Conservation (phyloP, 1,284 basidiomycete species). For the Malassezia equina region DNA sequence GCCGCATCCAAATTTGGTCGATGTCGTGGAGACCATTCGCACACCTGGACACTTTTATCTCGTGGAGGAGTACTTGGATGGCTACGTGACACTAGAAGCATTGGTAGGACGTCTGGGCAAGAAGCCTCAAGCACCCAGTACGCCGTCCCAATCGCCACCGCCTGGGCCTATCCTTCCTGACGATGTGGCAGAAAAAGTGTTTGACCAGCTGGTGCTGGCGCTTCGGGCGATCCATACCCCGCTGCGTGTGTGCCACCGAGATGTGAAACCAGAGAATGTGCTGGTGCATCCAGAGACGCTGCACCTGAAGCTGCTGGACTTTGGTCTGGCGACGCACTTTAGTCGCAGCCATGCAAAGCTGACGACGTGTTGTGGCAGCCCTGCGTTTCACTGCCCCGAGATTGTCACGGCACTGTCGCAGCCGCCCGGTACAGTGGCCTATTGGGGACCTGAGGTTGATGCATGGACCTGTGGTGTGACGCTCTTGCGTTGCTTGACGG, state of each 20-base stretch:
- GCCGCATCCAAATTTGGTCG: slow-evolving; percentile 54
- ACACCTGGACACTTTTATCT: slow-evolving; percentile 56
- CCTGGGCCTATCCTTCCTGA: slow-evolving; percentile 37
- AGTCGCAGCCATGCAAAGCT: slow-evolving; percentile 54
- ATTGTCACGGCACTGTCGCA: slow-evolving; percentile 53
- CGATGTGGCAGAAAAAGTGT: slow-evolving; percentile 47
- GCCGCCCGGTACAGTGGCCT: slow-evolving; percentile 51
- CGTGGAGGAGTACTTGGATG: slow-evolving; percentile 53
- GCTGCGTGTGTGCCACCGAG: slow-evolving; percentile 54
- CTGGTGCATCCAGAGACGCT: slow-evolving; percentile 49
- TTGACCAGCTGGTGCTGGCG: slow-evolving; percentile 54
- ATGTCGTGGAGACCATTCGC: slow-evolving; percentile 53
- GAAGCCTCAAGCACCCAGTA: slow-evolving; percentile 18
- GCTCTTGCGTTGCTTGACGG: slow-evolving; percentile 52
- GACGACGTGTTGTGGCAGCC: slow-evolving; percentile 55
- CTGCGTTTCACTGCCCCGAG: slow-evolving; percentile 54
- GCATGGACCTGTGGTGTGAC: slow-evolving; percentile 56
- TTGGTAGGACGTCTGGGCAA: slow-evolving; percentile 17
- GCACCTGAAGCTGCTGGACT: slow-evolving; percentile 52
- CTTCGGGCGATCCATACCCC: slow-evolving; percentile 53
- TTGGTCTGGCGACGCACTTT: slow-evolving; percentile 55
- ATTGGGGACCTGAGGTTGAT: slow-evolving; percentile 54
- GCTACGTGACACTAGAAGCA: slow-evolving; percentile 49
- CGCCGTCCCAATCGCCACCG: slow-evolving; percentile 13
- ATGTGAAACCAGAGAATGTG: slow-evolving; percentile 54